Percentiles rank a stretch among this genome's conserved stretches.
These are phyloP conservation scores for Blastosporella zonata DNA, from an alignment of 1,284 basidiomycete species.

Conservation along the genomic window DNA sequence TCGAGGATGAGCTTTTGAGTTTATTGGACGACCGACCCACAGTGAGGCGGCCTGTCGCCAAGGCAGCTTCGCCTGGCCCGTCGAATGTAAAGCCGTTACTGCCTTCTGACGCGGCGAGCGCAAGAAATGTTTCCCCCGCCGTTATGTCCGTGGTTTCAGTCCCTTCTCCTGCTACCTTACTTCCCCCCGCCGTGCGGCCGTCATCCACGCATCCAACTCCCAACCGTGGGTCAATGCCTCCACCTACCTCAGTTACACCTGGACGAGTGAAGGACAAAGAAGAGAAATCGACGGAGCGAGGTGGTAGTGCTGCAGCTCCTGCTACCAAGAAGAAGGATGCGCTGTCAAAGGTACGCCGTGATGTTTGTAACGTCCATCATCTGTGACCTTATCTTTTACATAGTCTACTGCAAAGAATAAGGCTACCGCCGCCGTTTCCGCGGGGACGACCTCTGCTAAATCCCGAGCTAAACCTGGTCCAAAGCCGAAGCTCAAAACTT, in stretches of 20 bases:
- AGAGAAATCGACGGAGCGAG: conserved; percentile 26
- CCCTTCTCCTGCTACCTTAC: conserved; percentile 20
- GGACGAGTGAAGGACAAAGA: conserved; percentile 26
- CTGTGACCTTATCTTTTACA: conserved; percentile 15
- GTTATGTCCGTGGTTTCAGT: conserved; percentile 13
- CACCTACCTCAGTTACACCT: conserved; percentile 35
- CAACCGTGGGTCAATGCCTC: conserved; percentile 59
- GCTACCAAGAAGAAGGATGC: conserved; percentile 48
- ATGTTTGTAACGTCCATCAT: conserved; percentile 7
- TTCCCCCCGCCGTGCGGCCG: conserved; percentile 22
- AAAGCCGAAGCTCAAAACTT: conserved; percentile 34
- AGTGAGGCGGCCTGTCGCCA: conserved; percentile 17
- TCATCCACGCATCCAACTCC: conserved; percentile 28
- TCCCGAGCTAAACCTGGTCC: conserved; percentile 37
- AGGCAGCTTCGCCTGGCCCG: conserved; percentile 10
- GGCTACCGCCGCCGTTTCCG: conserved; percentile 23
- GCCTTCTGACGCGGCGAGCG: conserved; percentile 4
- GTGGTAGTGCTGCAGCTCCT: conserved; percentile 18
- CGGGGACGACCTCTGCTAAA: conserved; percentile 33
- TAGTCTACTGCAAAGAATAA: conserved; percentile 40
- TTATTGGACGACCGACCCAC: conserved; percentile 52
- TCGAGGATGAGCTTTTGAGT: conserved; percentile 70
- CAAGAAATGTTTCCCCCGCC: conserved; percentile 16
- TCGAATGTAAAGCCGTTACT: conserved; percentile 13
- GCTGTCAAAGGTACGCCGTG: conserved; percentile 39